A percentile compares a stretch with the other conserved stretches of the same genome.
Evolutionary conservation across 106 monocot genomes (phyloP).

Genomic region (Agapanthus africanus): DNA sequence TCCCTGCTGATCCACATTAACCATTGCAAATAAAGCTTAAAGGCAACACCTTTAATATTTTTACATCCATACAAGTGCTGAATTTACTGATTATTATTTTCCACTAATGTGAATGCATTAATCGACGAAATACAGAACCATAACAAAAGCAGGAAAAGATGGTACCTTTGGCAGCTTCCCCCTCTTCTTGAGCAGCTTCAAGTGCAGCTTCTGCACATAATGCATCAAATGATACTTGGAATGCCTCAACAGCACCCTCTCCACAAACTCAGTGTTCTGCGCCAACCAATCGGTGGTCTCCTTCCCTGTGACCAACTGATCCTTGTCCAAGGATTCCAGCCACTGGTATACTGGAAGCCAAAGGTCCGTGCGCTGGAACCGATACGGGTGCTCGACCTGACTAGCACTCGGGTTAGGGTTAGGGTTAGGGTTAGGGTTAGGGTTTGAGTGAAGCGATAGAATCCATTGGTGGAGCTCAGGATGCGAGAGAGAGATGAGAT

Average conservation of each 20-base stretch:
- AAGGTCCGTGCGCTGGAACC: slow-evolving; percentile 68
- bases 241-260: slow-evolving; percentile 44
- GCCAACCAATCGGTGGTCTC: slow-evolving; percentile 57
- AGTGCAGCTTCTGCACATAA: slow-evolving; percentile 66
- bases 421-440: slow-evolving; percentile 15
- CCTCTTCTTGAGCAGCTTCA: slow-evolving; percentile 63
- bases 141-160: too few species aligned
- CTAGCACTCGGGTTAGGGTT: slow-evolving; percentile 4
- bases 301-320: slow-evolving; percentile 36
- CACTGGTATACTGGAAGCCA: slow-evolving; percentile 69
- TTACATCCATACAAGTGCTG: too few species aligned
- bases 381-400: slow-evolving; percentile 31
- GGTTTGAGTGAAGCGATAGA: slow-evolving; percentile 1
- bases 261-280: slow-evolving; percentile 37
- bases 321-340: slow-evolving; percentile 61
- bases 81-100: too few species aligned
- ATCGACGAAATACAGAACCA: too few species aligned
- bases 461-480: slow-evolving; percentile 18
- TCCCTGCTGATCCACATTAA: neutral
- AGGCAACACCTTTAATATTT: neutral
- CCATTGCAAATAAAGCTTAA: neutral
- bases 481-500: slow-evolving; percentile 9
- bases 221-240: slow-evolving; percentile 71
- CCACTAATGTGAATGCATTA: too few species aligned
- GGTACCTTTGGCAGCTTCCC: slow-evolving; percentile 65